Base-by-base conservation (phyloP, 139 green algal genomes). In the Asterochloris sp. region DNA sequence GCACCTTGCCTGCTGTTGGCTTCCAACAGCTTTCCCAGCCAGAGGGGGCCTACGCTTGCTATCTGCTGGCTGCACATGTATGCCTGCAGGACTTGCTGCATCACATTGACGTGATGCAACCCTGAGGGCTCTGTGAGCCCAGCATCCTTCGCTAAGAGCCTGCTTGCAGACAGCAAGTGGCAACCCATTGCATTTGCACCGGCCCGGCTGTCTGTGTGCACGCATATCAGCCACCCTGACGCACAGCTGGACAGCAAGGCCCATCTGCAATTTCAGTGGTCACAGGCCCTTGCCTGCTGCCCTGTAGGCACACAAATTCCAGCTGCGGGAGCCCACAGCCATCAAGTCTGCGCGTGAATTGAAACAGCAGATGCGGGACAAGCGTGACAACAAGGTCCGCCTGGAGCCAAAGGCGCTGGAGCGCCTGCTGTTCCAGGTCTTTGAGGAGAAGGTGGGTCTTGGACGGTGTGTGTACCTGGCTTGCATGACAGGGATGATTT, bases 381-480 rank as follows among this genome's bases (percentile, higher is more conserved):
- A n/a, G 76, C 76, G 60, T 14, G 54, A 24, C 21, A 69, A 80
- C 13, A 61, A 80, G 24, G 21, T 80, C 76, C 67, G 54, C n/a
- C 60, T 80, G 60, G 76, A 80, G 26, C 14, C 76, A 69, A 16
- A 68, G 24, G 60, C 67, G 60, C 54, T 80, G 23, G 76, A 80
- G 23, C 38, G 13, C 9, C 54, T 80, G 54, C 76, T 80, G 11
- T 80, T 80, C 23, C 76, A 80, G 60, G 60, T 80, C 19, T 80
- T 80, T 80, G 76, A 80, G 76, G 60, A 62, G 13, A 80, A 80
- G 76, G 76, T 80, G 60, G 23, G 75, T 29, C 15, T 62, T 54
- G 6, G 6, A 54, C 38, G 38, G 6, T 54, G 38, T 54, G 38
- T 6, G 38, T 54, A 54, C 38, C 38, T 54, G 38, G 38, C 38